A percentile compares a stretch with the other conserved stretches of the same genome.
These are phyloP conservation scores for Turnera subulata DNA, from an alignment of 345 rosid genomes.

Conservation along the genomic window DNA sequence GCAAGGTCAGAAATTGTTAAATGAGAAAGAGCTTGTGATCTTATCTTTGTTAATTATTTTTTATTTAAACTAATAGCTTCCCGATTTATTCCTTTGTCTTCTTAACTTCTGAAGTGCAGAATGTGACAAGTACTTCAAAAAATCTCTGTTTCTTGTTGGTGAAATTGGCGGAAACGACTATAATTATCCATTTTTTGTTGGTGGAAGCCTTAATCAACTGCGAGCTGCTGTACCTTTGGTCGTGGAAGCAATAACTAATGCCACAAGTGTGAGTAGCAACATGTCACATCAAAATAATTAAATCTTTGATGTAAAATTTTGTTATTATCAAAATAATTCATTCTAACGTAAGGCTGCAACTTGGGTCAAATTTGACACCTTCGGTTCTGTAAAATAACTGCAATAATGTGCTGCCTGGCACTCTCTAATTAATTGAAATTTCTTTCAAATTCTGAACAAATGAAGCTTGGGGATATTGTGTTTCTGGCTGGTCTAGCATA, in stretches of 20 bases:
- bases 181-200: conserved; percentile 42
- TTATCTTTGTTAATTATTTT: too few species aligned
- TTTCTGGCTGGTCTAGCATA: too few species aligned
- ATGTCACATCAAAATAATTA: background rate
- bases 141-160: conserved; percentile 59
- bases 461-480: too few species aligned
- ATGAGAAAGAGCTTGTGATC: too few species aligned
- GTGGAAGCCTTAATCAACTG: conserved; percentile 33
- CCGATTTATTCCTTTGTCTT: background rate
- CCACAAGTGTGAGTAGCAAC: conserved; percentile 30
- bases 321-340: background rate
- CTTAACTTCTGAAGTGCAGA: conserved; percentile 21
- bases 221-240: conserved; percentile 44
- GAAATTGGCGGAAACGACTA: conserved; percentile 82
- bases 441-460: too few species aligned
- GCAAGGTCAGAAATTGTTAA: conserved; percentile 28
- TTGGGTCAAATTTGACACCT: too few species aligned
- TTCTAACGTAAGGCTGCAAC: too few species aligned
- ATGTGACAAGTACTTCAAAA: conserved; percentile 44
- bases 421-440: too few species aligned
- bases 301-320: background rate
- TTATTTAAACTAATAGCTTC: background rate
- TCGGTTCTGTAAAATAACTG: too few species aligned
- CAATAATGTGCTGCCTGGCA: too few species aligned
- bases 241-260: conserved; percentile 38